Evolutionary conservation across 768 basidiomycete genomes (phyloP), one percentile per base, ranked within the genome.

Genomic region (Tremella yokohamensis): DNA sequence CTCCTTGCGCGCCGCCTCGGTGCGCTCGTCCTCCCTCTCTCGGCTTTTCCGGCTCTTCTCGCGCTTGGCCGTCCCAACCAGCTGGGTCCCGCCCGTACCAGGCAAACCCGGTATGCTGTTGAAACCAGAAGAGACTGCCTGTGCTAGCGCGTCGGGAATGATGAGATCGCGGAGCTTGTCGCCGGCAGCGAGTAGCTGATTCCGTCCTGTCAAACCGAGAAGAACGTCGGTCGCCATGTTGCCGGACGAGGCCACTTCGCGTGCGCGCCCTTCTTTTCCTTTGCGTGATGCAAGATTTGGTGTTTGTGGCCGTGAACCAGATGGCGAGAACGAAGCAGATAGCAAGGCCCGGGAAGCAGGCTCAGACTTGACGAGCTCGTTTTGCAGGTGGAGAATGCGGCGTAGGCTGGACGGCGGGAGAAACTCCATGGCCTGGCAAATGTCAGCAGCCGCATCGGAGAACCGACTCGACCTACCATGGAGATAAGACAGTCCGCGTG

Each of bases 401-500:
- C 94, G 86, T 7, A 99, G 82, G 0, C 87, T 81, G 61, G 85
- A 80, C 1, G 91, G 81, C 12, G 93, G 87, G 13, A 97, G 80
- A 78, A 88, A 90, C 64, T 96, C 92, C 74, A 90, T 98, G 20
- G 86, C 90, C 94, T 98, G 67, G 51, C 15, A 38, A 48, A 48
- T 22, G 26, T 49, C 7, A 11, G 15, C 16, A 24, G 9, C 12
- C 8, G 16, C 9, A 11, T 24, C 4, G 3, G 22, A n/a, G n/a
- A 2, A 26, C 3, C 22, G 13, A 40, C 3, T 3, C 3, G 38
- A 79, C 90, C 72, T 70, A 97, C 96, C 83, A 96, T 80, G 24
- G 87, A 85, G 74, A 99, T 92, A 54, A 98, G 80, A 79, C 96
- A 98, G 74, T 99, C 94, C 6, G 91, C 91, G 78, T 98, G 96